These are phyloP conservation scores for Barnettozyma sp. DNA, from an alignment of 805 yeast species.

Conservation along the genomic window DNA sequence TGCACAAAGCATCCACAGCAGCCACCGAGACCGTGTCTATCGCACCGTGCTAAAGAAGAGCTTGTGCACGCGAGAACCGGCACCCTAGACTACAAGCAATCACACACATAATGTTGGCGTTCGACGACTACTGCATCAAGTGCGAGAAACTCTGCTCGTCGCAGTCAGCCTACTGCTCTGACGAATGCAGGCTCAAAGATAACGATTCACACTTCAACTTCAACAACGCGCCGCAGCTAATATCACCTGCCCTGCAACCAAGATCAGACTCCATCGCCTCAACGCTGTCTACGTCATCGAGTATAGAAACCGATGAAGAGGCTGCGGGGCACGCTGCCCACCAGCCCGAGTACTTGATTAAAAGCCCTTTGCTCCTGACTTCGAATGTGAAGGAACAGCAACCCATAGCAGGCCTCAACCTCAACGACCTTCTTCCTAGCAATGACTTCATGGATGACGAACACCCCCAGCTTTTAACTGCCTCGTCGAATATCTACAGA, in stretches of 20 bases:
- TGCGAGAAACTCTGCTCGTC: conserved; percentile 45
- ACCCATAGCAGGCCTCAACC: conserved; percentile 21
- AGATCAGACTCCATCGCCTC: conserved; percentile 22
- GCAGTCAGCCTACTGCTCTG: conserved; percentile 41
- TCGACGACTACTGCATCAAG: conserved; percentile 50
- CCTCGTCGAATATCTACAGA: conserved; percentile 25
- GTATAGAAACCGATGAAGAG: conserved; percentile 9
- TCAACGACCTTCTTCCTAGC: conserved; percentile 21
- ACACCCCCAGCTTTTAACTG: conserved; percentile 20
- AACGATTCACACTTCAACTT: conserved; percentile 22
- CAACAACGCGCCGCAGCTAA: conserved; percentile 24
- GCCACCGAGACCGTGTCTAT: no score
- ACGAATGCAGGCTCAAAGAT: conserved; percentile 32
- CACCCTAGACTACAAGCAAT: no score
- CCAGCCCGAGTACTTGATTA: conserved; percentile 23
- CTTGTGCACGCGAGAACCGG: no score
- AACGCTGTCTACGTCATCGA: conserved; percentile 2
- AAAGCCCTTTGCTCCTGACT: conserved; percentile 23
- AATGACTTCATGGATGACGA: conserved; percentile 13
- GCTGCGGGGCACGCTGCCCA: conserved; percentile 15
- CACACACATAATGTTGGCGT: conserved; percentile 36
- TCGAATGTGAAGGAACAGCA: conserved; percentile 21
- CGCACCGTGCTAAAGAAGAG: no score
- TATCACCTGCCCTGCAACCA: conserved; percentile 26
- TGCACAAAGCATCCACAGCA: no score